Evolutionary conservation across 1,139 yeast species (phyloP), one percentile per base, ranked within the genome.

Genomic region (Spathaspora jeffriesii): DNA sequence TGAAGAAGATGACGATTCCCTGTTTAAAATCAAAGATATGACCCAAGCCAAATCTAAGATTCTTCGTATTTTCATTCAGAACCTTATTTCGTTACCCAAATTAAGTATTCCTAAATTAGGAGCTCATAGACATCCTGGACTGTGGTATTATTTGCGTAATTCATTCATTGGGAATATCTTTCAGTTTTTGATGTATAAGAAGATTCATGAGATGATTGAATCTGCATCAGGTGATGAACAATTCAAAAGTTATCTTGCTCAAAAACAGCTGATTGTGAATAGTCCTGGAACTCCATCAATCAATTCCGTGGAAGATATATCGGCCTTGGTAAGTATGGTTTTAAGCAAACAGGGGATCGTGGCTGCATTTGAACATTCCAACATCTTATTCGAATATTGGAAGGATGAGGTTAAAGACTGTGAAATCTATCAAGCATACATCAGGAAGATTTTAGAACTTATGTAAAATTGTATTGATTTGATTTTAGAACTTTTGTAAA

Each of bases 51-150:
- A 60, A 42, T 47, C 55, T 15, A 55, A 62, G 42, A 58, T 68
- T 4, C 50, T 68, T 18, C 55, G 56, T 30, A 56, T 63, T 18
- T 65, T 67, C 43, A 54, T 68, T 27, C 62, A 62, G 37, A 62
- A 63, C 48, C 46, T 71, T 15, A 61, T 65, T 15, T 50, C 70
- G 4, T 47, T 63, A 32, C 70, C 77, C 5, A 70, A 71, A 50
- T 53, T 70, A 37, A 62, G 63, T 47, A 64, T 72, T 32, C 76
- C 76, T 2, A 68, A 67, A 44, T 52, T 72, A 34, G 68, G 69
- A 4, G 67, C 65, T 17, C 73, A 71, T 53, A 63, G 78, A 51
- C 78, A 71, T 53, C 72, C 76, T 2, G 77, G 78, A 0, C 68
- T 65, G 57, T 72, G 77, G 77, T 72, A 64, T 52, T 70, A 67